Conservation (phyloP, 202 grass and related monocot species). For the Miscanthus sacchariflorus region DNA sequence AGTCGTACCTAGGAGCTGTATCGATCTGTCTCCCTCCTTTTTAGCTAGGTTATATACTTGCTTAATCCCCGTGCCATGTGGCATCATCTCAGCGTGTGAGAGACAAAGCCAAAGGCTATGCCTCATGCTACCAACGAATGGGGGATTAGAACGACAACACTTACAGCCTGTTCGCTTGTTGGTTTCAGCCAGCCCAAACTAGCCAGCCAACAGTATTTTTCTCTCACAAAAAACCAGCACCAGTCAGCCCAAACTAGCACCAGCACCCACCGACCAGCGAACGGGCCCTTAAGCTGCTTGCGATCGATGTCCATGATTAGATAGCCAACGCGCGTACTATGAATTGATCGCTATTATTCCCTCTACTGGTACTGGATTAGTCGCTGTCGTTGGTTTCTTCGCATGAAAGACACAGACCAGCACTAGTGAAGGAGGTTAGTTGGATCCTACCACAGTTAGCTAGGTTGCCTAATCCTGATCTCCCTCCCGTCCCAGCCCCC, state of each 20-base stretch:
- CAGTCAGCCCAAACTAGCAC: no score
- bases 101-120: background rate
- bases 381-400: constrained; percentile 39
- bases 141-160: background rate
- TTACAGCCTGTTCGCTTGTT: no score
- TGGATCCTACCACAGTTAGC: constrained; percentile 54
- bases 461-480: constrained; percentile 15
- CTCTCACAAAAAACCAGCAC: no score
- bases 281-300: background rate
- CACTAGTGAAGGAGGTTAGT: constrained; percentile 49
- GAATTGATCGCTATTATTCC: background rate
- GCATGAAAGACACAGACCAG: constrained; percentile 46
- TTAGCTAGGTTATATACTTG: background rate
- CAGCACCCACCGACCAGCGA: no score
- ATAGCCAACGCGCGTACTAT: background rate
- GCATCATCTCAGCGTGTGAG: background rate
- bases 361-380: background rate
- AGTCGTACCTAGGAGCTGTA: background rate
- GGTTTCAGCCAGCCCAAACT: no score
- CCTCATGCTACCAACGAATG: background rate
- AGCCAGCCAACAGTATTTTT: no score
- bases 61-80: background rate
- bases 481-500: background rate
- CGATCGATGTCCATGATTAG: background rate
- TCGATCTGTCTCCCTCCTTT: background rate